Base-by-base conservation (phyloP, 192 early-diverging fungal genomes). In the Coemansia erecta region DNA sequence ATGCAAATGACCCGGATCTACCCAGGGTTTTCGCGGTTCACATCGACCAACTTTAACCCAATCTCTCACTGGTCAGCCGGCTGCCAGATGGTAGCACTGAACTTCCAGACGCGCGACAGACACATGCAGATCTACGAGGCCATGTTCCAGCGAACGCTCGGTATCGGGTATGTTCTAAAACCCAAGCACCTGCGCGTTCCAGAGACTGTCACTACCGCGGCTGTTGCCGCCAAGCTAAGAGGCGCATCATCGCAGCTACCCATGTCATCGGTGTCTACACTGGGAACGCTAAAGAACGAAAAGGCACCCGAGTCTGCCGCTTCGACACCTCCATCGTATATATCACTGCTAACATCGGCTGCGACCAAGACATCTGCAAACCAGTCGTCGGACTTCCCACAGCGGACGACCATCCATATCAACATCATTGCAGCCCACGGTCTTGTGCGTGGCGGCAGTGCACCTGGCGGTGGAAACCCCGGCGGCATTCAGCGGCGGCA, bases 41-140 rank as follows among this genome's bases (percentile, higher is more conserved):
- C 69, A 35, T 91, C 89, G 14, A 83, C 87, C 43, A 96, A 96
- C 72, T 92, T 84, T 61, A 89, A 94, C 58, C 94, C 94, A 2
- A 79, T 89, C 22, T 73, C 81, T 9, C 87, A 91, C 64, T 97
- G 94, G 94, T 76, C 72, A 12, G 73, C 65, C 11, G 94, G 94
- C 3, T 83, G 79, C 31, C 93, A 95, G 72, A 78, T 97, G 81
- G 93, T 93, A 2, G 93, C 94, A 2, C 65, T 97, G 59, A 97
- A 97, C 73, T 92, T 85, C 55, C 94, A 97, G 58, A 94, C 84
- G 8, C 78, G 82, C 61, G 94, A 94, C 66, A 73, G 81, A 48
- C 83, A 86, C 43, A 88, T 92, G 88, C 85, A 92, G 65, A 73
- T 97, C 41, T 90, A 93, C 70, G 72, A 82, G 24, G 92, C 92